Percentiles rank a stretch among this genome's conserved stretches.
Evolutionary conservation across 1,284 basidiomycete genomes (phyloP).

Genomic region (Ustanciosporium gigantosporum): DNA sequence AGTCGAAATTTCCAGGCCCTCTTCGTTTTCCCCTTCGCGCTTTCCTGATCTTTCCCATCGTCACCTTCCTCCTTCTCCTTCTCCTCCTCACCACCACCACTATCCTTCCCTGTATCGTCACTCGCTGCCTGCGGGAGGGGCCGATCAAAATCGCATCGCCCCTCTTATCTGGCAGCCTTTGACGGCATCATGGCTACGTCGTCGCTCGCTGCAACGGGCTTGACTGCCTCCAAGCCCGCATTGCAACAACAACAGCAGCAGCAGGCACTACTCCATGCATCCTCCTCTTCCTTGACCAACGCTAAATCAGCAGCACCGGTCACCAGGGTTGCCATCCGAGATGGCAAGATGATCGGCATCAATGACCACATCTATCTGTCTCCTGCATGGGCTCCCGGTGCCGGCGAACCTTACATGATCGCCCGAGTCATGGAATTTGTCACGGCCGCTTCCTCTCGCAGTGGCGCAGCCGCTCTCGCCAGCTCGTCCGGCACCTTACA

Average conservation of each 20-base stretch:
- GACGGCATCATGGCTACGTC: constrained; percentile 36
- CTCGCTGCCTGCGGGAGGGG: no score
- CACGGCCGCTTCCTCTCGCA: constrained; percentile 72
- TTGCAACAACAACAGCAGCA: constrained; percentile 38
- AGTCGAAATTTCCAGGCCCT: no score
- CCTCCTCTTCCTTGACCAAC: constrained; percentile 15
- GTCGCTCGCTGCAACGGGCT: constrained; percentile 28
- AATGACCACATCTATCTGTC: constrained; percentile 91
- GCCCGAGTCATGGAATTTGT: constrained; percentile 95
- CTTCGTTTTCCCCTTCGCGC: no score
- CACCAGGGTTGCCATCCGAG: constrained; percentile 42
- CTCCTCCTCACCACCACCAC: neutral
- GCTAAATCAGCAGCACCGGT: constrained; percentile 34
- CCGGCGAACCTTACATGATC: constrained; percentile 83
- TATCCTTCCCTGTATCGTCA: neutral
- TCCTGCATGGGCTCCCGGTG: constrained; percentile 82
- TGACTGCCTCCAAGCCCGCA: constrained; percentile 31
- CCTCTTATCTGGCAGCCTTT: no score
- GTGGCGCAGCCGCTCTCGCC: constrained; percentile 70
- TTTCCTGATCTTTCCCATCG: no score
- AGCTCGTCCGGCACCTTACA: constrained; percentile 55
- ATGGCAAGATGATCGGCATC: constrained; percentile 50
- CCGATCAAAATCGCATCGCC: no score
- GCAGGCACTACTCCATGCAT: constrained; percentile 30
- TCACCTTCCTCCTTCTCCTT: neutral